phyloP scores from a whole-genome alignment of 805 yeast species.

The Spathaspora boniae region DNA sequence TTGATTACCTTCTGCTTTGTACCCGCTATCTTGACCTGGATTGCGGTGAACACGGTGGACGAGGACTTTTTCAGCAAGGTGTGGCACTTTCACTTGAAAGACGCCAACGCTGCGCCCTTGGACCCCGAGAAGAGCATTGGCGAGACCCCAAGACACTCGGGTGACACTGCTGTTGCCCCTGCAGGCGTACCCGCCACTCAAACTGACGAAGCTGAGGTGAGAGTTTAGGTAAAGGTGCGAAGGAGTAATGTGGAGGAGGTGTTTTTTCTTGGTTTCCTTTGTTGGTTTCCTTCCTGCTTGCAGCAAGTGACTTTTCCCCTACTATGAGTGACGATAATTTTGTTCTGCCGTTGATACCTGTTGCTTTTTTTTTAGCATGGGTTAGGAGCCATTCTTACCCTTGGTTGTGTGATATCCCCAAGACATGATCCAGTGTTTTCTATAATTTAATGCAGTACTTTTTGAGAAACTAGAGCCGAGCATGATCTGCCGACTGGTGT shows the following conservation, averaged over 20 bases:
- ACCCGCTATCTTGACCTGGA: slow-evolving; percentile 36
- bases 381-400: too few species aligned
- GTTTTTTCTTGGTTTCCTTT: slow-evolving; percentile 2
- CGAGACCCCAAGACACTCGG: slow-evolving; percentile 39
- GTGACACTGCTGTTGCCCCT: slow-evolving; percentile 40
- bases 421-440: too few species aligned
- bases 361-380: too few species aligned
- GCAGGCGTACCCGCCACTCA: slow-evolving; percentile 9
- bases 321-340: too few species aligned
- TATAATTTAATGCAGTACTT: too few species aligned
- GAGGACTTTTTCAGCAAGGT: slow-evolving; percentile 24
- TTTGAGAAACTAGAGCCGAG: too few species aligned
- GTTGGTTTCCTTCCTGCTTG: too few species aligned
- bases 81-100: slow-evolving; percentile 11
- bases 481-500: too few species aligned
- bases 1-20: slow-evolving; percentile 40
- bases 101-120: neutral
- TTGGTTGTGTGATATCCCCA: too few species aligned
- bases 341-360: too few species aligned
- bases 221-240: neutral
- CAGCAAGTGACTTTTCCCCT: too few species aligned
- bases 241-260: slow-evolving; percentile 1
- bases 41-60: slow-evolving; percentile 21
- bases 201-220: slow-evolving; percentile 5
- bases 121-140: slow-evolving; percentile 9